Evolutionary conservation across 2,329 filamentous ascomycete genomes (phyloP), one percentile per base, ranked within the genome.

Genomic region (Colletotrichum melonis): DNA sequence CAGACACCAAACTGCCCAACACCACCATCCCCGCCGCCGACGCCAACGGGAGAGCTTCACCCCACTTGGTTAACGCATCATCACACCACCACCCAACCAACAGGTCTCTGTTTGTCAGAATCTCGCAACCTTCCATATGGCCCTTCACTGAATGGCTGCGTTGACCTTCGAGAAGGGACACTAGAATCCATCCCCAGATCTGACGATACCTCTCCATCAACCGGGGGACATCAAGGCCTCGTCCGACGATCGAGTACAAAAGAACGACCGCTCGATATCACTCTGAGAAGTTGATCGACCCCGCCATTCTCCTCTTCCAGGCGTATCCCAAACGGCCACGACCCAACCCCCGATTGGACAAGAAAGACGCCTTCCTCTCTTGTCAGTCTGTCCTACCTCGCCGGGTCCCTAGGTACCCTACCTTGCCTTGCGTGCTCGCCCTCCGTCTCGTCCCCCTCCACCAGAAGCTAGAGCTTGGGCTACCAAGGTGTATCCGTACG

Each of bases 1-100:
- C 16, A 49, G 42, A 49, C 42, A 49, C 42, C 42, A 22, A 3
- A 49, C 19, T 3, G 63, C 26, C 32, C n/a, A 46, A 56, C 49
- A 24, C 38, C 38, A 26, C 46, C 62, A 64, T 49, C 62, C 68
- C 42, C 56, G 63, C 66, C 32, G n/a, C 38, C 38, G 19, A 52
- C 60, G 49, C 70, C 42, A 57, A 63, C 55, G 55, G 67, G 60
- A 73, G 46, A 73, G 67, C 71, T 71, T 71, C 67, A 73, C 71
- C 71, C 71, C 71, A 73, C 71, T 35, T 73, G 46, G 62, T 73
- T 71, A 60, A 71, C 60, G 60, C 67, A 71, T 71, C 66, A 74
- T 74, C 73, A 63, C 63, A 57, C 73, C 71, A 73, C 72, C 67
- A 63, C 67, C 73, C 73, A 75, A 75, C 73, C 73, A 75, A 59